Percentiles rank a stretch among this genome's conserved stretches.
Evolutionary conservation across 768 basidiomycete genomes (phyloP).

Genomic region (Chiua virens): DNA sequence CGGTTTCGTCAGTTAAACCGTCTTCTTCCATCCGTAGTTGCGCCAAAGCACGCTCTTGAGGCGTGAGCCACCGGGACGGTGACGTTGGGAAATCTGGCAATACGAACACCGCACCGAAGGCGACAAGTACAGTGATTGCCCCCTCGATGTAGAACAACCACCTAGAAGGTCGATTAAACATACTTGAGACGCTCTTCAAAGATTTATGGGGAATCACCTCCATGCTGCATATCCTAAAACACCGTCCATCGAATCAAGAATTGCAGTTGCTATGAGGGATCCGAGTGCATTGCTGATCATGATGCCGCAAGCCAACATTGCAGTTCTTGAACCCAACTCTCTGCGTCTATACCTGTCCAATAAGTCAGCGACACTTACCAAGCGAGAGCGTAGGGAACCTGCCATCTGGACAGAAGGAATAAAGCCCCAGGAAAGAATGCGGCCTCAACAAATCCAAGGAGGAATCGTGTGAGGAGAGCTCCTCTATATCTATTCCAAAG

Average conservation of each 20-base stretch:
- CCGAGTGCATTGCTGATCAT: slow-evolving; percentile 84
- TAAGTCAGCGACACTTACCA: slow-evolving; percentile 44
- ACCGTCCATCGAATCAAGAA: slow-evolving; percentile 71
- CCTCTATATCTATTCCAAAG: slow-evolving; percentile 55
- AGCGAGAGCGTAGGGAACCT: slow-evolving; percentile 19
- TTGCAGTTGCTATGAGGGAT: slow-evolving; percentile 72
- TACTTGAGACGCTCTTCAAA: neutral
- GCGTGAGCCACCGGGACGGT: slow-evolving; percentile 58
- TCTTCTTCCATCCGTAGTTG: slow-evolving; percentile 65
- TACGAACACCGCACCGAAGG: slow-evolving; percentile 55
- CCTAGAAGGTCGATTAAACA: slow-evolving; percentile 32
- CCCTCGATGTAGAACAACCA: slow-evolving; percentile 79
- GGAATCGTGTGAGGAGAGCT: slow-evolving; percentile 67
- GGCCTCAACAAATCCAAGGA: slow-evolving; percentile 74
- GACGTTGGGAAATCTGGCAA: slow-evolving; percentile 75
- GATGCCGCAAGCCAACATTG: slow-evolving; percentile 68
- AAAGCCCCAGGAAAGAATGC: slow-evolving; percentile 72
- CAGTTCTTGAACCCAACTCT: slow-evolving; percentile 70
- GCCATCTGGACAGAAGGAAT: slow-evolving; percentile 33
- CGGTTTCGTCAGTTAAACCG: slow-evolving; percentile 50
- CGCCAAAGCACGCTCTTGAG: slow-evolving; percentile 56
- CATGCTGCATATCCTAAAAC: slow-evolving; percentile 68
- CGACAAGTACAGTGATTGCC: slow-evolving; percentile 49
- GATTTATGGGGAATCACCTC: slow-evolving; percentile 45
- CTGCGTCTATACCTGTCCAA: slow-evolving; percentile 60